A percentile compares a stretch with the other conserved stretches of the same genome.
These are phyloP conservation scores for Phytopythium boreale DNA, from an alignment of 352 stramenopile genomes.

Conservation along the genomic window DNA sequence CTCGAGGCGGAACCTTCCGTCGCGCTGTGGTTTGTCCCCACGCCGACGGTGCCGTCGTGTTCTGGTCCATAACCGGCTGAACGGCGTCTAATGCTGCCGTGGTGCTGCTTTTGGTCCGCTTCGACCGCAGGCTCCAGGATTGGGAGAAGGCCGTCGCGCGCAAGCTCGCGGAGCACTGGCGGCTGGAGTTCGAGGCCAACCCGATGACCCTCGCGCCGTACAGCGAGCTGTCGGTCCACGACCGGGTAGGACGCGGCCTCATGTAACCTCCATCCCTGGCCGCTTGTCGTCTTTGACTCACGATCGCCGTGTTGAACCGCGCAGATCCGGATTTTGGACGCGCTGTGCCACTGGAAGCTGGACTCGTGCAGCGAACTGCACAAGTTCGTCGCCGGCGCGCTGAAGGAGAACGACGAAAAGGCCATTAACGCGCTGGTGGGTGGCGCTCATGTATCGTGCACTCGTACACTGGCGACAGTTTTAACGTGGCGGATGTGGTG, in stretches of 20 bases:
- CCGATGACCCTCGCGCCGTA: constrained; percentile 59
- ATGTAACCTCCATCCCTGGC: neutral
- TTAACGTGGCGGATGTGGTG: neutral
- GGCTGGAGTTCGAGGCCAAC: constrained; percentile 58
- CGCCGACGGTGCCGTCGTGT: neutral
- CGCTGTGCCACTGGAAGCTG: constrained; percentile 81
- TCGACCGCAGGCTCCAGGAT: constrained; percentile 60
- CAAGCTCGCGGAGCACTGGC: constrained; percentile 81
- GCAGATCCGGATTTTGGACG: constrained; percentile 75
- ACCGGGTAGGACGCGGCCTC: constrained; percentile 36
- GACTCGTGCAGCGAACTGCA: constrained; percentile 75
- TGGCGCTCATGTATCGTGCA: neutral
- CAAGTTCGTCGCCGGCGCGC: constrained; percentile 58
- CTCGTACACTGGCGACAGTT: neutral
- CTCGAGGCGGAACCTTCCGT: neutral
- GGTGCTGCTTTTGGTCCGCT: neutral
- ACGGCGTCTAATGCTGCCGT: neutral
- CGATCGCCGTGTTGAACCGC: neutral
- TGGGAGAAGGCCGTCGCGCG: constrained; percentile 73
- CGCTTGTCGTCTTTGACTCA: neutral
- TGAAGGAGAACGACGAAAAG: constrained; percentile 68
- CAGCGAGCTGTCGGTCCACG: constrained; percentile 47
- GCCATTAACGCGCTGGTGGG: constrained; percentile 60
- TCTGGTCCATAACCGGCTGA: neutral
- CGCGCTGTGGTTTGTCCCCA: neutral